Base-by-base conservation (phyloP, 768 basidiomycete genomes). In the Fistulinella prunicolor region DNA sequence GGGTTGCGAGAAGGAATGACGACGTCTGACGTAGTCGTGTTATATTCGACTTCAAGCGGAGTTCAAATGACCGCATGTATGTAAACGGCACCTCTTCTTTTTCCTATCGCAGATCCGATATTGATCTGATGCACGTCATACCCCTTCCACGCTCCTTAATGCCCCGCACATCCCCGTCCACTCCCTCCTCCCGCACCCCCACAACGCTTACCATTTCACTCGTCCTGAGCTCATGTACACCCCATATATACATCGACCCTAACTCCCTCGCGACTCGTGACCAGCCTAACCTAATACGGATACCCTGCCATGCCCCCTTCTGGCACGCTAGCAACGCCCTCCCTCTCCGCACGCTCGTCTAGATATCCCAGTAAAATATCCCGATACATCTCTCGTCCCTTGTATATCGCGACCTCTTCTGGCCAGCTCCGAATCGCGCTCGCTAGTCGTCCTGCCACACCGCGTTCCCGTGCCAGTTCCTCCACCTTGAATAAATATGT, bases 361-460 rank as follows among this genome's bases (percentile, higher is more conserved):
- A 65, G 34, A 52, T 50, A 67, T 10, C 32, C 34, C 10, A 65
- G 53, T 30, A 65, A 47, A 6, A 66, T 37, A 9, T 66, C 64
- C 22, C 22, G 47, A 41, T 53, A 65, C 44, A 53, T 47, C 6
- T 34, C 42, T 16, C 56, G 58, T 37, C 63, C 64, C 43, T 63
- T 67, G 50, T 66, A 54, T 12, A 42, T 10, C 5, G 64, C 75
- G 17, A 88, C 79, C 46, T 84, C 83, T 16, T 72, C 73, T 1
- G 82, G 78, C 85, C 86, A 89, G 55, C 80, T 80, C 54, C 79
- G 68, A 38, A 89, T 69, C 3, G 85, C 83, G 45, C 78, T 79
- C 22, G 81, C 85, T 57, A 89, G 65, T 38, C 86, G 70, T 43
- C 75, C 81, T 0, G 84, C 76, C 3, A 85, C 77, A 2, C 82